A percentile compares a stretch with the other conserved stretches of the same genome.
These are phyloP conservation scores for Curvularia sp. DNA, from an alignment of 2,329 filamentous ascomycete genomes.

Conservation along the genomic window DNA sequence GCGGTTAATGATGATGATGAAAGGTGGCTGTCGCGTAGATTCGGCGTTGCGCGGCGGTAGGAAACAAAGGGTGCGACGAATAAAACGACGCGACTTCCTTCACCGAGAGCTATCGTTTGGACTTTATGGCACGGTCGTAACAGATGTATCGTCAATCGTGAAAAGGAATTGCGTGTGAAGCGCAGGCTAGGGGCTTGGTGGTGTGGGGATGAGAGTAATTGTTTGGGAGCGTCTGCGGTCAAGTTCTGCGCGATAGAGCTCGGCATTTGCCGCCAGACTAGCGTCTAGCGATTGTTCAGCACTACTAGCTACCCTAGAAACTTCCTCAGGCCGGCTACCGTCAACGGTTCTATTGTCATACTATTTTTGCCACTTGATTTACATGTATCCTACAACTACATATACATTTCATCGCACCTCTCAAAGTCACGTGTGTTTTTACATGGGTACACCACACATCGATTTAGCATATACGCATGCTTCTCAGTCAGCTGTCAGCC, in stretches of 20 bases:
- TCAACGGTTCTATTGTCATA: neutral
- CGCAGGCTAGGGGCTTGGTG: constrained; percentile 13
- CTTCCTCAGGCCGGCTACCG: neutral
- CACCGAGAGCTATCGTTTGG: constrained; percentile 25
- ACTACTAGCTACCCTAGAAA: neutral
- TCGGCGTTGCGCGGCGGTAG: constrained; percentile 21
- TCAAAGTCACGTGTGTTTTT: neutral
- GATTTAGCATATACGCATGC: neutral
- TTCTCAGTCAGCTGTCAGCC: neutral
- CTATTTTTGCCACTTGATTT: neutral
- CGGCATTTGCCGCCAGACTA: constrained; percentile 22
- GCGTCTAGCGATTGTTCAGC: constrained; percentile 5
- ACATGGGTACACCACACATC: neutral
- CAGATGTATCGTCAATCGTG: constrained; percentile 20
- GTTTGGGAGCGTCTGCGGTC: constrained; percentile 21
- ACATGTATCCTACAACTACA: neutral
- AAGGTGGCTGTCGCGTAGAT: constrained; percentile 22
- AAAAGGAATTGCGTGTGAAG: constrained; percentile 19
- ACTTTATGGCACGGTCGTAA: constrained; percentile 17
- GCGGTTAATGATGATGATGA: constrained; percentile 10
- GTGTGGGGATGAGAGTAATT: constrained; percentile 20
- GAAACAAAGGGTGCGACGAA: constrained; percentile 33
- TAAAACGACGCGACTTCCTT: constrained; percentile 29
- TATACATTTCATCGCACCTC: neutral
- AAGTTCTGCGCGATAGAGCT: constrained; percentile 22